These are phyloP conservation scores for Zygnema cylindricum DNA, from an alignment of 139 green algal genomes.

Conservation along the genomic window DNA sequence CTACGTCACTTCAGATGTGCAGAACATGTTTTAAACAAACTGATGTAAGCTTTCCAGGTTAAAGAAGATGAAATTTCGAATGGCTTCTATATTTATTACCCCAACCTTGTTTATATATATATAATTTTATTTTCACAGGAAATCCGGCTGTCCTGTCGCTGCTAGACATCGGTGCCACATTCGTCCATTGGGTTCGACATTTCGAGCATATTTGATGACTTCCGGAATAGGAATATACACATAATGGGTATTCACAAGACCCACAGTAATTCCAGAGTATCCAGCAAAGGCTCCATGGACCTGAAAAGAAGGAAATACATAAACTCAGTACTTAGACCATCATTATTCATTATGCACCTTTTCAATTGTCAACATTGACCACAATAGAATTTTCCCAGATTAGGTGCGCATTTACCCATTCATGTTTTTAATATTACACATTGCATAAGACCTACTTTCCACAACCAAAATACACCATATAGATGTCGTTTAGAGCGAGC, in stretches of 20 bases:
- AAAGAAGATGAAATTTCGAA: background rate
- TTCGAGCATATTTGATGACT: conserved; percentile 78
- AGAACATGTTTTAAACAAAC: too few species aligned
- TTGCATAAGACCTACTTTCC: too few species aligned
- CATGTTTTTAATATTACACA: too few species aligned
- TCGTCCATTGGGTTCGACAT: conserved; percentile 44
- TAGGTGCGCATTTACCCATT: too few species aligned
- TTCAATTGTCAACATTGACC: too few species aligned
- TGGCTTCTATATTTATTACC: background rate
- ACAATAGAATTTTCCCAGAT: too few species aligned
- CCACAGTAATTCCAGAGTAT: conserved; percentile 90
- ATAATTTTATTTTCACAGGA: background rate
- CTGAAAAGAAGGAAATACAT: conserved; percentile 7
- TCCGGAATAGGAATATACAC: conserved; percentile 87
- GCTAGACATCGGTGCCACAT: conserved; percentile 59
- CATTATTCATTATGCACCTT: too few species aligned
- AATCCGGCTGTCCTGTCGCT: conserved; percentile 41
- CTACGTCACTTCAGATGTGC: too few species aligned
- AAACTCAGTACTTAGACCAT: too few species aligned
- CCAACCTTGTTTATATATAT: background rate
- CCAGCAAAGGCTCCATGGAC: conserved; percentile 91
- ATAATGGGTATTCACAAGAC: conserved; percentile 96
- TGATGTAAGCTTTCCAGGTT: too few species aligned
- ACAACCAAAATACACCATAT: too few species aligned
- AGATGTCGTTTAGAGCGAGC: too few species aligned